Percentiles rank a stretch among this genome's conserved stretches.
Evolutionary conservation across 2,329 filamentous ascomycete species (phyloP).

Genomic region (Mycosphaerella sp.): DNA sequence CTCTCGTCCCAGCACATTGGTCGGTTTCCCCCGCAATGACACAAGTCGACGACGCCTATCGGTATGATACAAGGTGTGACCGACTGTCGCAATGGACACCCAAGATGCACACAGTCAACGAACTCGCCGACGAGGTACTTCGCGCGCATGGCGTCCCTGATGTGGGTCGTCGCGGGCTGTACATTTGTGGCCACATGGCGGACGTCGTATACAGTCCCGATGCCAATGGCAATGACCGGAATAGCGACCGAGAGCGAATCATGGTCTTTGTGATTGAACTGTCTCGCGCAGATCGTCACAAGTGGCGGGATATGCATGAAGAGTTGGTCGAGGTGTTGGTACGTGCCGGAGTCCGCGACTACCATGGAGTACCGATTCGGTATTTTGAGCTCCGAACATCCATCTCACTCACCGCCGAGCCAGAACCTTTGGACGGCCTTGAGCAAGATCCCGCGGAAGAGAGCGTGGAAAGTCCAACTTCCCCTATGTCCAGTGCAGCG

Average conservation of each 20-base stretch:
- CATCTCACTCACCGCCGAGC: too few species aligned
- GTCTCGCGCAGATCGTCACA: not conserved
- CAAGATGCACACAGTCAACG: not conserved
- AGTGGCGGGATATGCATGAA: not conserved
- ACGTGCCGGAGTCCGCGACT: too few species aligned
- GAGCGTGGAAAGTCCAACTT: too few species aligned
- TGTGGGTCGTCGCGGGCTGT: not conserved
- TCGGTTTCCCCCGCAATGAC: not conserved
- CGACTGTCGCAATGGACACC: not conserved
- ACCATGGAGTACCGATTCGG: too few species aligned
- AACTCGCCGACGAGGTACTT: not conserved
- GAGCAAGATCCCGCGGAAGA: too few species aligned
- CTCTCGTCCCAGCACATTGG: not conserved
- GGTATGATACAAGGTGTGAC: not conserved
- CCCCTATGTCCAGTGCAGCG: too few species aligned
- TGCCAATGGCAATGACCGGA: not conserved
- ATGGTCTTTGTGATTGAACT: conserved; percentile 1
- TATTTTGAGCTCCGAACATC: too few species aligned
- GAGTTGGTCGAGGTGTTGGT: not conserved
- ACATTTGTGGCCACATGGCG: not conserved
- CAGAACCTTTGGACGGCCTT: too few species aligned
- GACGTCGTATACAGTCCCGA: not conserved
- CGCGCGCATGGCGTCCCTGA: not conserved
- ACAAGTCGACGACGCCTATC: not conserved
- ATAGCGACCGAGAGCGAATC: not conserved